These are phyloP conservation scores for Phytophthora gonapodyides DNA, from an alignment of 352 stramenopile genomes.

Conservation along the genomic window DNA sequence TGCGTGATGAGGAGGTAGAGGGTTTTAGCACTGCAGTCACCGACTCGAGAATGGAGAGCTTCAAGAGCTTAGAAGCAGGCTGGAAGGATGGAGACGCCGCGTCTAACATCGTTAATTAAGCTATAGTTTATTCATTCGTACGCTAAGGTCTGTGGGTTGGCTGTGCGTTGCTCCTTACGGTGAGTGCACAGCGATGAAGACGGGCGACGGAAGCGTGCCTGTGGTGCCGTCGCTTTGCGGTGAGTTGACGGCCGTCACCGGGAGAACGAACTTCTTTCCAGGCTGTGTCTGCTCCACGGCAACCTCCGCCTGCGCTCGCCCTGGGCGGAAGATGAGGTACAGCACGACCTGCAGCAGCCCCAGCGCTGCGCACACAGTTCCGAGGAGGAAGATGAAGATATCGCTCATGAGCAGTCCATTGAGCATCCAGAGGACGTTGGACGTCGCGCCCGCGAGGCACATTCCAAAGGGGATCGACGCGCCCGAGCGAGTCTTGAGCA, in stretches of 20 bases:
- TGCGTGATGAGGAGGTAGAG: too few relatives aligned
- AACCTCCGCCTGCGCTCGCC: conserved; percentile 1
- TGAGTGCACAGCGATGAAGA: conserved; percentile 30
- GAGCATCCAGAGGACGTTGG: conserved; percentile 44
- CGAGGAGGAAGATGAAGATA: conserved; percentile 43
- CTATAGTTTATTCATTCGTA: background rate
- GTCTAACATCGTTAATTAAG: conserved; percentile 3
- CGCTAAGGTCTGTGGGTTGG: conserved; percentile 5
- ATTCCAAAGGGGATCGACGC: conserved; percentile 38
- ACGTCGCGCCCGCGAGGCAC: conserved; percentile 25
- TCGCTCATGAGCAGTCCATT: conserved; percentile 42
- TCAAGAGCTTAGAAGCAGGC: too few relatives aligned
- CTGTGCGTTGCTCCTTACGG: conserved; percentile 13
- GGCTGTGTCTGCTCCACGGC: conserved; percentile 2
- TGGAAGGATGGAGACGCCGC: background rate
- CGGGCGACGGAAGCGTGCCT: conserved; percentile 9
- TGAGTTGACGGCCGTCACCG: conserved; percentile 13
- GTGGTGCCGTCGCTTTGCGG: conserved; percentile 2
- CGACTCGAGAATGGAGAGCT: too few relatives aligned
- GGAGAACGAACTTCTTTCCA: conserved; percentile 23
- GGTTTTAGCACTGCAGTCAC: too few relatives aligned
- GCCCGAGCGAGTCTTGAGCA: conserved; percentile 35
- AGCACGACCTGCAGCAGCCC: conserved; percentile 31
- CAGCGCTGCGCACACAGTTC: conserved; percentile 28
- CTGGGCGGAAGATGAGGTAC: conserved; percentile 34